Evolutionary conservation across 2,329 filamentous ascomycete genomes (phyloP), one percentile per base, ranked within the genome.

Genomic region (Balansia obtecta): DNA sequence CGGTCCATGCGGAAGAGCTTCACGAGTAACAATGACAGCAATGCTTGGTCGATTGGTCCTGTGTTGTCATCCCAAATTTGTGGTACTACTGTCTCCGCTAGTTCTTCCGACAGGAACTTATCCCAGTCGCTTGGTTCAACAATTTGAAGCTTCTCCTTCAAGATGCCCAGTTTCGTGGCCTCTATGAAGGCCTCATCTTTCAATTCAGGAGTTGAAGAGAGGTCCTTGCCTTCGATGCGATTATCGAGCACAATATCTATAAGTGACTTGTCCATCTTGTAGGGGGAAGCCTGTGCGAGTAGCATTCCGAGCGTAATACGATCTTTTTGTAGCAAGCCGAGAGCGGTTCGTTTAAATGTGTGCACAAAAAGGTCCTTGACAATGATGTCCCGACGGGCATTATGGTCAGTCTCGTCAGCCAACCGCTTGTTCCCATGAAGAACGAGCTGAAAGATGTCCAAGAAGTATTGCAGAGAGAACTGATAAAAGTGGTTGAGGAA

Each of bases 401-500:
- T 82, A 68, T 95, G 80, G 56, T 93, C 84, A 33, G 78, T 83
- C 65, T 85, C 82, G 52, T 73, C 76, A 18, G 78, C 77, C 48
- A 93, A 74, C 53, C 81, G 82, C 61, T 84, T 83, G 67, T 94
- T 94, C 52, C 81, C 78, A 58, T 85, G 85, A 39, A 98, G 76
- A 8, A 98, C 93, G 6, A 85, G 82, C 64, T 95, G 87, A 78
- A 98, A 98, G 59, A 98, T 98, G 65, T 96, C 87, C 50, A 95
- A 79, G 71, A 98, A 98, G 70, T 95, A 98, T 67, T 96, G 90
- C 53, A 98, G 77, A 38, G 93, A 98, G 75, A 98, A 98, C 65
- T 97, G 94, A 68, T 98, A 98, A 71, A 97, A 97, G 73, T 97
- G 93, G 67, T 98, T 96, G 65, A 98, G 83, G 64, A 96, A 94